These are phyloP conservation scores for Trichoderma sp. DNA, from an alignment of 2,329 filamentous ascomycete species.

Conservation along the genomic window DNA sequence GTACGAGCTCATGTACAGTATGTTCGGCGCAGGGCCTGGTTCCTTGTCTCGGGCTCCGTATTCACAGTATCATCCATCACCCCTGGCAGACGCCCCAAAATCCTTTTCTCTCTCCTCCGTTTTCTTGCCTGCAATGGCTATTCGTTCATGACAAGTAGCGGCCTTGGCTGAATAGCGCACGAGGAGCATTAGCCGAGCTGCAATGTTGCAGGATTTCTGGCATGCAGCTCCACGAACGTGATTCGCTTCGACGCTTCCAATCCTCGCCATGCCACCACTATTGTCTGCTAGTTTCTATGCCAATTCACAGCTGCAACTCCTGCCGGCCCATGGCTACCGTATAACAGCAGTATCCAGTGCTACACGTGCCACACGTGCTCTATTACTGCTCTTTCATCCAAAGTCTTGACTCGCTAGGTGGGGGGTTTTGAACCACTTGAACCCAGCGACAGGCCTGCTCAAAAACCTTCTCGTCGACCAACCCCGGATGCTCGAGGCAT, in stretches of 20 bases:
- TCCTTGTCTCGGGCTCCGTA: neutral
- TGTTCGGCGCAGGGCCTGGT: neutral
- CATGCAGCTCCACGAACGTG: conserved; percentile 27
- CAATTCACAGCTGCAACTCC: neutral
- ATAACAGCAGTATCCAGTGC: neutral
- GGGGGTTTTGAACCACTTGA: neutral
- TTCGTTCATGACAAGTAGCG: neutral
- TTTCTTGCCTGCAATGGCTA: neutral
- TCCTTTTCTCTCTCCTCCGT: neutral
- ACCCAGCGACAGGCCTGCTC: neutral
- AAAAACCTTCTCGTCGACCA: conserved; percentile 2
- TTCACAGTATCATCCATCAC: neutral
- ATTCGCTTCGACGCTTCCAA: conserved; percentile 15
- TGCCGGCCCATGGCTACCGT: neutral
- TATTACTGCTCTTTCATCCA: neutral
- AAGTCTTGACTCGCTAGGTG: conserved; percentile 19
- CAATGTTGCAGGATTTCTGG: conserved; percentile 16
- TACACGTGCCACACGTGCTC: neutral
- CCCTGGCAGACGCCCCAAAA: neutral
- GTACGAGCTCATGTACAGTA: neutral
- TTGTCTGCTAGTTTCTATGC: conserved; percentile 7
- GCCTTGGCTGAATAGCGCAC: neutral
- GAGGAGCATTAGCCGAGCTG: conserved; percentile 10
- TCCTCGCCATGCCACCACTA: conserved; percentile 8
- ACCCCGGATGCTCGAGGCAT: neutral